Conservation (phyloP, 139 green algal species). For the Yamagishiella unicocca region DNA sequence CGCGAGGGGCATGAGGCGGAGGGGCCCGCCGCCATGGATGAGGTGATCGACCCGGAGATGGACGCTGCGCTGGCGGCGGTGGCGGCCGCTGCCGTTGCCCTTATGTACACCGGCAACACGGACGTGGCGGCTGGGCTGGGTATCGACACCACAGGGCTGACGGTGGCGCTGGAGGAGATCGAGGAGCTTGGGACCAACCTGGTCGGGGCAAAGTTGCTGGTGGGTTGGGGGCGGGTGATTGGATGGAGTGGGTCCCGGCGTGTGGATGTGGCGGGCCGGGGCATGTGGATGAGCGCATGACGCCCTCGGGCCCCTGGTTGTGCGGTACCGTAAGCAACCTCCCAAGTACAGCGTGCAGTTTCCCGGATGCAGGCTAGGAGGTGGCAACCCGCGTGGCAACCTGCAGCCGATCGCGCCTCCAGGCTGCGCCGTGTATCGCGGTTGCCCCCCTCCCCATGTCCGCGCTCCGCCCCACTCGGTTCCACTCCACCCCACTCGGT, state of each 20-base stretch:
- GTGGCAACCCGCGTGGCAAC: too few species aligned
- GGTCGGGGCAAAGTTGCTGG: slow-evolving; percentile 21
- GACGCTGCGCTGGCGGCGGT: not conserved
- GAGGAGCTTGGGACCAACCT: slow-evolving; percentile 38
- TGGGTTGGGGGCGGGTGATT: not conserved
- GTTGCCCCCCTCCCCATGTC: too few species aligned
- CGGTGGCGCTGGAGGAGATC: not conserved
- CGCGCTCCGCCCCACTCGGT: too few species aligned
- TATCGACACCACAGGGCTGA: not conserved
- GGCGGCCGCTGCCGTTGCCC: slow-evolving; percentile 6
- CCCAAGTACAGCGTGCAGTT: too few species aligned
- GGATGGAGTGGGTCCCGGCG: not conserved
- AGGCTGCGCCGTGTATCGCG: too few species aligned
- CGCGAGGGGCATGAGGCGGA: not conserved
- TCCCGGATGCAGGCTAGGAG: too few species aligned
- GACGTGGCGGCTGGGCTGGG: slow-evolving; percentile 19
- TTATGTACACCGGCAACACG: slow-evolving; percentile 26
- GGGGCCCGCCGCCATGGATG: not conserved
- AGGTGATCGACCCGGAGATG: not conserved
- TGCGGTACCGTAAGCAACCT: too few species aligned
- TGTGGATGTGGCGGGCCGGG: too few species aligned
- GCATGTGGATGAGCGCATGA: too few species aligned
- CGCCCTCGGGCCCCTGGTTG: too few species aligned
- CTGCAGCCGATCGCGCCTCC: too few species aligned
- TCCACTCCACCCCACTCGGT: too few species aligned